phyloP scores from a whole-genome alignment of 371 early-diverging fungal genomes.

The Coemansia sp. region DNA sequence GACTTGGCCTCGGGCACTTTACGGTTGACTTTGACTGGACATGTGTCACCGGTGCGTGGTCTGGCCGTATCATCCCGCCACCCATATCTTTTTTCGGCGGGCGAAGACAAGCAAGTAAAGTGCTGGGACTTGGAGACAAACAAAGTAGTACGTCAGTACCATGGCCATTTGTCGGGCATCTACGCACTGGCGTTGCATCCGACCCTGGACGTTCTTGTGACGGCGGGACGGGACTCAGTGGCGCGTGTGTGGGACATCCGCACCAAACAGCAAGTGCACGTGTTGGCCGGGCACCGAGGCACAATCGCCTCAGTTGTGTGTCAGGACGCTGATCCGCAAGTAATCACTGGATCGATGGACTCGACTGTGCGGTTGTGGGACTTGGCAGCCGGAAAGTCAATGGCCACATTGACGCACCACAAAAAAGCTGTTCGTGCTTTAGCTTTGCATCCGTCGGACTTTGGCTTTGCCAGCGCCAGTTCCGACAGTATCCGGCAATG shows the following conservation, averaged over 20 bases:
- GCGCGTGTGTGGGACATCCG: constrained; percentile 98
- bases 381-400: constrained; percentile 92
- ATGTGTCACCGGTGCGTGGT: constrained; percentile 93
- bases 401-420: constrained; percentile 94
- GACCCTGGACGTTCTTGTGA: constrained; percentile 88
- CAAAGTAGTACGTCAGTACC: constrained; percentile 97
- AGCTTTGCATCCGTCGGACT: constrained; percentile 88
- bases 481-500: constrained; percentile 94
- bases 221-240: constrained; percentile 92
- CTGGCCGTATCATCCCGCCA: constrained; percentile 90
- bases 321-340: constrained; percentile 94
- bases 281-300: constrained; percentile 81
- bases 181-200: constrained; percentile 90
- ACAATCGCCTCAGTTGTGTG: constrained; percentile 85
- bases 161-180: constrained; percentile 94
- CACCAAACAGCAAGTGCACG: constrained; percentile 90
- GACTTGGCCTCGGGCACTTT: constrained; percentile 95
- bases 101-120: constrained; percentile 97
- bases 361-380: constrained; percentile 93
- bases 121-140: constrained; percentile 98
- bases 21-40: constrained; percentile 93
- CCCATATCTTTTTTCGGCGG: constrained; percentile 93
- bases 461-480: constrained; percentile 89
- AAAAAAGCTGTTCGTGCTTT: constrained; percentile 94
- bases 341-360: constrained; percentile 92